Evolutionary conservation across 1,284 basidiomycete species (phyloP), one percentile per base, ranked within the genome.

Genomic region (Cystobasidium sp.): DNA sequence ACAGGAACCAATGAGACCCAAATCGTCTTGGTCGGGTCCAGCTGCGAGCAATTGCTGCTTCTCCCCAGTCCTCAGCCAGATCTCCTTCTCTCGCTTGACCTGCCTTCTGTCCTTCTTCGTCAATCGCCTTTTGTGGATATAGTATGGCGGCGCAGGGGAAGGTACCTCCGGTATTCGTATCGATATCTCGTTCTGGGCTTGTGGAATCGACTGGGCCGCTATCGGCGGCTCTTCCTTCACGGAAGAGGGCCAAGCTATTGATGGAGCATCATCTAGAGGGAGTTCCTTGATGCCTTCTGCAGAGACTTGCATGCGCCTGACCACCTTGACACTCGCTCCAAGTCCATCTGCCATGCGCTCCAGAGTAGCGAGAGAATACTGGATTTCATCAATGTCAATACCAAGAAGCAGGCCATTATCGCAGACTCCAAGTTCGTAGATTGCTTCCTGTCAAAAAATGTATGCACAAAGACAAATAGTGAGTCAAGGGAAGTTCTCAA

Each of bases 321-420:
- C 63, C 10, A 74, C 56, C n/a, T 56, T 52, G 22, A 74, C 55
- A 10, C n/a, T 58, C 41, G 65, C 94, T 2, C 92, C 93, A 43
- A 97, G 90, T 79, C 95, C 93, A 10, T 89, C 88, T 0, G 94
- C 93, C 94, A 97, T 97, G 84, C 88, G 88, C 80, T 91, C 91
- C 16, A 97, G 87, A 0, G 93, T 95, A 78, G 89, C 88, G 51
- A 97, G 83, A 1, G 89, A 91, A 76, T 87, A 86, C 75, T 92
- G 90, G 79, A 97, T 88, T 81, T 95, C 91, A 1, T 83, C 82
- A 37, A 89, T 85, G 0, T 88, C 85, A 6, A 97, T 86, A 0
- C 94, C 94, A 55, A 96, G 86, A 18, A 97, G 88, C 3, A 89
- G 87, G 0, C 94, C 94, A 3, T 90, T 90, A 81, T 97, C 94